phyloP scores from a whole-genome alignment of 108 stramenopile species.

The Aurantiochytrium sp. region DNA sequence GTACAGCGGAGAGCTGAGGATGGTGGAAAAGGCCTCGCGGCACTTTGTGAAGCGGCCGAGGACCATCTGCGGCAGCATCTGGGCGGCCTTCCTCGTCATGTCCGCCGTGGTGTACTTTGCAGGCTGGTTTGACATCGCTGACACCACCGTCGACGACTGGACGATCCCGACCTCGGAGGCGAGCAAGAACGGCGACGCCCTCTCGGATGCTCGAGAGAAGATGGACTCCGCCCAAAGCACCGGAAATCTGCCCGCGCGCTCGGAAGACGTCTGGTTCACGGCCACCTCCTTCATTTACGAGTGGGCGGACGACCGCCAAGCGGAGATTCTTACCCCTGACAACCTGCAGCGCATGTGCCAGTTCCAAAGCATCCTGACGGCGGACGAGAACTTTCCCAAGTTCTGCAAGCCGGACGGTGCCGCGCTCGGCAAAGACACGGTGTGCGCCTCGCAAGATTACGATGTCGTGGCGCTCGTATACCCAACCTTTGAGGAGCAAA shows the following conservation, averaged over 20 bases:
- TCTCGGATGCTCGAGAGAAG: background rate
- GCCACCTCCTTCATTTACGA: background rate
- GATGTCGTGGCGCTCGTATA: background rate
- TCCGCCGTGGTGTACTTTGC: background rate
- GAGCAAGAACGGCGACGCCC: background rate
- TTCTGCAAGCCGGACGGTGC: background rate
- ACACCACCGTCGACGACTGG: background rate
- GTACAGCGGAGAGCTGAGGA: background rate
- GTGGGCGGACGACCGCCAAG: background rate
- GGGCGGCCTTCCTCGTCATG: background rate
- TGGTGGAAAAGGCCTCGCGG: background rate
- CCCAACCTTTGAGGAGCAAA: background rate
- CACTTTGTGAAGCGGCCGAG: background rate
- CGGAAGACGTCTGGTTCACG: background rate
- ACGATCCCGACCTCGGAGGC: background rate
- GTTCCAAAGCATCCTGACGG: background rate
- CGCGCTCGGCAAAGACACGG: background rate
- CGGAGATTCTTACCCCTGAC: background rate
- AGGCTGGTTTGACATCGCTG: background rate
- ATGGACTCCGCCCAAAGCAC: background rate
- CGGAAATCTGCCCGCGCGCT: background rate
- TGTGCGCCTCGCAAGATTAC: background rate
- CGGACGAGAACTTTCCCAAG: background rate
- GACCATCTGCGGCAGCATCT: background rate
- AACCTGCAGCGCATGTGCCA: background rate